Conservation (phyloP, 768 basidiomycete genomes). For the Coprinellus aureogranulatus region DNA sequence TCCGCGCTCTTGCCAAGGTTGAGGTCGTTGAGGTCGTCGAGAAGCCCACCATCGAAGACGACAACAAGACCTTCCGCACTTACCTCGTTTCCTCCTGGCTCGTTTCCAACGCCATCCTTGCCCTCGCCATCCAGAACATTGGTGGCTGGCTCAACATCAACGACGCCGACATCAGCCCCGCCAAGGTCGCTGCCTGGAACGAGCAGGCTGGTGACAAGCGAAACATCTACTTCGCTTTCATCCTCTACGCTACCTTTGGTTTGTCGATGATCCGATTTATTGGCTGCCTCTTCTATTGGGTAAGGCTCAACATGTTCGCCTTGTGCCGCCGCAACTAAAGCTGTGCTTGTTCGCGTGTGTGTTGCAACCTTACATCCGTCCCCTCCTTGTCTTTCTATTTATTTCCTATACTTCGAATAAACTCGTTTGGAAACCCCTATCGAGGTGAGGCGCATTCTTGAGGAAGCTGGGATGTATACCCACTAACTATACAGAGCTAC, state of each 20-base stretch:
- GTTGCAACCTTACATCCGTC: not conserved
- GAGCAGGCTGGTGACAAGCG: constrained; percentile 39
- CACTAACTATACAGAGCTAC: no score
- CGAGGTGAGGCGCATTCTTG: not conserved
- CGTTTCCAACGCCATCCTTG: constrained; percentile 65
- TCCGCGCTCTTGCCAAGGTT: constrained; percentile 76
- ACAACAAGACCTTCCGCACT: constrained; percentile 93
- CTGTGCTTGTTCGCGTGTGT: constrained; percentile 9
- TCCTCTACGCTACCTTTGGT: constrained; percentile 77
- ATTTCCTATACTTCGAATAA: not conserved
- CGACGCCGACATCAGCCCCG: constrained; percentile 25
- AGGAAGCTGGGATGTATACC: no score
- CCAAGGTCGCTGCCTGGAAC: constrained; percentile 36
- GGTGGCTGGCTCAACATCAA: constrained; percentile 47
- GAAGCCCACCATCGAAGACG: constrained; percentile 82
- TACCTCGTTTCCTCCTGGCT: constrained; percentile 83
- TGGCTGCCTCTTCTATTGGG: constrained; percentile 79
- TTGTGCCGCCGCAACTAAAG: constrained; percentile 71
- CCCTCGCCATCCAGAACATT: constrained; percentile 73
- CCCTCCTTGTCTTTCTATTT: not conserved
- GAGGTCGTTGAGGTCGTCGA: constrained; percentile 62
- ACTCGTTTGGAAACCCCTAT: not conserved
- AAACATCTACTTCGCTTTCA: constrained; percentile 67
- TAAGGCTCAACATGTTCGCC: constrained; percentile 77
- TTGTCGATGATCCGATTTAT: constrained; percentile 69